A percentile compares a stretch with the other conserved stretches of the same genome.
Conservation (phyloP, 805 yeast genomes). For the Myxozyma neotropica region DNA sequence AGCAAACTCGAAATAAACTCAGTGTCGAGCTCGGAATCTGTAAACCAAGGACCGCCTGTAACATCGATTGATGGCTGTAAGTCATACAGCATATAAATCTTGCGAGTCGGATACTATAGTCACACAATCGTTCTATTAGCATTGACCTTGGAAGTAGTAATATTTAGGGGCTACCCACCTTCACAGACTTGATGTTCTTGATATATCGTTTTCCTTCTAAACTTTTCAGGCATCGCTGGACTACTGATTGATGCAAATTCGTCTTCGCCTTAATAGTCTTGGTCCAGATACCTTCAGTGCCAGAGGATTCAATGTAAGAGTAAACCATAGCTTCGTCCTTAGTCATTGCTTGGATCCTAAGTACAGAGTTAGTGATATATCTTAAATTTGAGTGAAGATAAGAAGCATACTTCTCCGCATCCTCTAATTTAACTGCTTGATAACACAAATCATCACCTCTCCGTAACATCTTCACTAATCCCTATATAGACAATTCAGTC, state of each 20-base stretch:
- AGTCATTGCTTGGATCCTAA: slow-evolving; percentile 70
- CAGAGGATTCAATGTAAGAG: slow-evolving; percentile 87
- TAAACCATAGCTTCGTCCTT: slow-evolving; percentile 90
- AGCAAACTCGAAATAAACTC: slow-evolving; percentile 86
- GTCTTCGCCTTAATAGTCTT: slow-evolving; percentile 84
- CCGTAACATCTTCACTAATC: slow-evolving; percentile 68
- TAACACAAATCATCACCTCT: slow-evolving; percentile 65
- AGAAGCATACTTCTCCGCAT: slow-evolving; percentile 54
- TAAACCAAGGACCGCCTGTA: slow-evolving; percentile 99
- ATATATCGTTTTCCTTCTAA: slow-evolving; percentile 78
- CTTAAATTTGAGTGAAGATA: not conserved
- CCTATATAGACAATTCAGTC: slow-evolving; percentile 59
- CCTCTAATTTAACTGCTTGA: slow-evolving; percentile 70
- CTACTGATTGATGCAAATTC: slow-evolving; percentile 83
- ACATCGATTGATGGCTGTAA: slow-evolving; percentile 93
- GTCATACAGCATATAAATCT: slow-evolving; percentile 92
- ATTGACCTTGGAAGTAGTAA: not conserved
- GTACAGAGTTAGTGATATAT: not conserved
- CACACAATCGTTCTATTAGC: not conserved
- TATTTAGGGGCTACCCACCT: slow-evolving; percentile 39
- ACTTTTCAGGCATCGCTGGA: slow-evolving; percentile 71
- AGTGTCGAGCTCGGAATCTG: slow-evolving; percentile 90
- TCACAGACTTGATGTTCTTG: slow-evolving; percentile 87
- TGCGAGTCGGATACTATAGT: slow-evolving; percentile 77
- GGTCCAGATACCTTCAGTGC: slow-evolving; percentile 94